phyloP scores from a whole-genome alignment of 768 basidiomycete species.

The Tricholoma sp. region DNA sequence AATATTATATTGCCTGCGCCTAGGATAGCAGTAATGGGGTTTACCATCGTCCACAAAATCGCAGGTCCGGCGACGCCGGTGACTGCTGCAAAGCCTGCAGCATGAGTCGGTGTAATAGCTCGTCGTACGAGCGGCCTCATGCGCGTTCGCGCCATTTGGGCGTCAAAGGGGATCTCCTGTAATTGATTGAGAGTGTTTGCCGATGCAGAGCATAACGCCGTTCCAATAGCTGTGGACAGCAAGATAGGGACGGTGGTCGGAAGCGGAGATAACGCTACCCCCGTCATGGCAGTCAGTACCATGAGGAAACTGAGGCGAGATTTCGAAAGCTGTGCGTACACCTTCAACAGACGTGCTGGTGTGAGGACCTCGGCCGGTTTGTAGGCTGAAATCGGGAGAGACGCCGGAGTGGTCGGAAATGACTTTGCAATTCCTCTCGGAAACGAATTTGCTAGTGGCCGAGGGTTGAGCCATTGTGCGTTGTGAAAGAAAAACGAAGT shows the following conservation, averaged over 20 bases:
- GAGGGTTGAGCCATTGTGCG: constrained; percentile 39
- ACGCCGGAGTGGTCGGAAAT: constrained; percentile 8
- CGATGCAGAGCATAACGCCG: constrained; percentile 85
- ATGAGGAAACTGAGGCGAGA: constrained; percentile 78
- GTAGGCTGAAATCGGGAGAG: constrained; percentile 23
- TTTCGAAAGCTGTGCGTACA: constrained; percentile 84
- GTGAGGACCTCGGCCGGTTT: constrained; percentile 39
- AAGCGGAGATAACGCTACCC: constrained; percentile 88
- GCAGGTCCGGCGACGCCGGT: constrained; percentile 79
- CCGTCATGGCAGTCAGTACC: constrained; percentile 85
- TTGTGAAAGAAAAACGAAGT: constrained; percentile 67
- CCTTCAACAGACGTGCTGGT: constrained; percentile 45
- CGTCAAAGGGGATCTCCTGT: constrained; percentile 92
- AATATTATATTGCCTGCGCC: constrained; percentile 82
- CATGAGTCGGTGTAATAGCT: constrained; percentile 83
- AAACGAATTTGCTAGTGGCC: background rate
- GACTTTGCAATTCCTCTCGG: background rate
- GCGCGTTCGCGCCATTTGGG: constrained; percentile 92
- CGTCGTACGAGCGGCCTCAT: constrained; percentile 81
- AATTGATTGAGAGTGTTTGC: constrained; percentile 95
- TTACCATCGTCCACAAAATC: constrained; percentile 78
- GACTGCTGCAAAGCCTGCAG: constrained; percentile 66
- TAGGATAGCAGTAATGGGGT: constrained; percentile 78
- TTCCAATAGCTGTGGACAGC: constrained; percentile 84
- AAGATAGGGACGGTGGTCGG: constrained; percentile 81